A percentile compares a stretch with the other conserved stretches of the same genome.
phyloP scores from a whole-genome alignment of 2,329 filamentous ascomycete species.

The Tolypocladium amazonense region DNA sequence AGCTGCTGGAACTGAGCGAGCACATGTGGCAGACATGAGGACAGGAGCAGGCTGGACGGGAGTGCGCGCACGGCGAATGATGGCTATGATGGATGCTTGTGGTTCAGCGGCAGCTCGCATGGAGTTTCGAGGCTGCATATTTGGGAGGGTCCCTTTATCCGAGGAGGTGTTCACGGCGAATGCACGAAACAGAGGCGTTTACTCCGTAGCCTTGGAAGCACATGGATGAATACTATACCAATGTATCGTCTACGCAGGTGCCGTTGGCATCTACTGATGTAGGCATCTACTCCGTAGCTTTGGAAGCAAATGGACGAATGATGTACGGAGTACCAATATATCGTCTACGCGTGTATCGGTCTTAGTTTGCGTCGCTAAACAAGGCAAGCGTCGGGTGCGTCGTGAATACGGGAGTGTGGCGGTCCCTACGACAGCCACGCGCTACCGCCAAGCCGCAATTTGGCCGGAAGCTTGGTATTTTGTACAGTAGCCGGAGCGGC shows the following conservation, averaged over 20 bases:
- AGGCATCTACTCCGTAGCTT: background rate
- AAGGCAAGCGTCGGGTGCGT: background rate
- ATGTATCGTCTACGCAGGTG: too few relatives aligned
- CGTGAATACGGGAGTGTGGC: background rate
- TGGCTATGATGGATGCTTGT: background rate
- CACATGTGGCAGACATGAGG: constrained; percentile 51
- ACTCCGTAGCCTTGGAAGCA: background rate
- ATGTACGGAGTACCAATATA: background rate
- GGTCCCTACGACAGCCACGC: background rate
- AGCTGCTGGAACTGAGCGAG: constrained; percentile 59
- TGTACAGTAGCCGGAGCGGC: too few relatives aligned
- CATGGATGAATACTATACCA: background rate
- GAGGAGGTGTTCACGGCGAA: background rate
- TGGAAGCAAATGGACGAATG: too few relatives aligned
- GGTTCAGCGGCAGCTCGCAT: background rate
- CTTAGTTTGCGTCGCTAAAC: background rate
- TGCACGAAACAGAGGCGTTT: background rate
- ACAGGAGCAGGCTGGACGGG: background rate
- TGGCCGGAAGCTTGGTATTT: background rate
- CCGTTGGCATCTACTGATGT: too few relatives aligned
- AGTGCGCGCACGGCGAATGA: background rate
- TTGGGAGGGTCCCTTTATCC: background rate
- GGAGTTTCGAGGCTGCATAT: background rate
- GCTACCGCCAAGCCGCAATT: background rate
- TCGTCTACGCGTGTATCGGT: too few relatives aligned